These are phyloP conservation scores for Eimeria sp. DNA, from an alignment of 169 alveolate species.

Conservation along the genomic window DNA sequence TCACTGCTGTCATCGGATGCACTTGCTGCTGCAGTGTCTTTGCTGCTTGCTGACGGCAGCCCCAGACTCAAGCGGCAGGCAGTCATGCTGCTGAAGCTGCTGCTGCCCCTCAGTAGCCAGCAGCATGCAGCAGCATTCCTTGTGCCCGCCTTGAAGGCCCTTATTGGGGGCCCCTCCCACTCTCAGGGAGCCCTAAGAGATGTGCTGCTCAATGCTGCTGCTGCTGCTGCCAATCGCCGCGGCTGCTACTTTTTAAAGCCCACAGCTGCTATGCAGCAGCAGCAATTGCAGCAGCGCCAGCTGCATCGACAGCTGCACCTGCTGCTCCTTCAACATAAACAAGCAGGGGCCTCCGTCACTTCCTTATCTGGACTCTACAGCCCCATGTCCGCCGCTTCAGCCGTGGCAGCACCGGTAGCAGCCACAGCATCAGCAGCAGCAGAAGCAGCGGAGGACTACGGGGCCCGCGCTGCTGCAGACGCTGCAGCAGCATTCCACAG, in stretches of 20 bases:
- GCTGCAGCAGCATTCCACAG: not conserved
- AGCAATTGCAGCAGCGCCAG: slow-evolving; percentile 40
- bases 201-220: slow-evolving; percentile 37
- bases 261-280: slow-evolving; percentile 17
- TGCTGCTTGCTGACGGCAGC: slow-evolving; percentile 56
- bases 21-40: slow-evolving; percentile 40
- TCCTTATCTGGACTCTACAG: not conserved
- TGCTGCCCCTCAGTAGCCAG: slow-evolving; percentile 72
- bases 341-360: not conserved
- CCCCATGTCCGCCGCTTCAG: not conserved
- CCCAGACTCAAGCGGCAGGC: slow-evolving; percentile 67
- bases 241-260: slow-evolving; percentile 26
- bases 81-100: slow-evolving; percentile 38
- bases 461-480: slow-evolving; percentile 23
- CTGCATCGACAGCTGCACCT: slow-evolving; percentile 17
- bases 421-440: not conserved
- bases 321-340: slow-evolving; percentile 24
- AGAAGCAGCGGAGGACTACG: not conserved
- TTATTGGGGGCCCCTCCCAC: not conserved
- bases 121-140: slow-evolving; percentile 41
- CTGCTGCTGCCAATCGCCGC: slow-evolving; percentile 46
- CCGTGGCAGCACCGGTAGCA: not conserved
- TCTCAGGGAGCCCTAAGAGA: not conserved
- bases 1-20: slow-evolving; percentile 6
- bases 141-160: slow-evolving; percentile 40